Conservation (phyloP, 805 yeast species). For the Candida odintsovae region DNA sequence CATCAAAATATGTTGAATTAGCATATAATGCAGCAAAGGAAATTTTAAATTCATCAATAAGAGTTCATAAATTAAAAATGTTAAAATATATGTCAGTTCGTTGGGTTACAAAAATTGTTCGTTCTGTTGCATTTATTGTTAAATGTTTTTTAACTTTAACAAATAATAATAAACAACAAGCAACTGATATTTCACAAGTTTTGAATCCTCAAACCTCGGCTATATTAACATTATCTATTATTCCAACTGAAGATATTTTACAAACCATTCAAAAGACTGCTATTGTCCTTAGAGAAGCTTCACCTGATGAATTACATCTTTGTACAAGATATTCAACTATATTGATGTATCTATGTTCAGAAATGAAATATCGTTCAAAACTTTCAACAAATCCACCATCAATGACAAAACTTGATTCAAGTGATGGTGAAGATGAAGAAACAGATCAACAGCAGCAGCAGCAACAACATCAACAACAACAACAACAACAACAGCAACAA, state of each 20-base stretch:
- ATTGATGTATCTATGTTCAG: slow-evolving; percentile 68
- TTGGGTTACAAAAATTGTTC: slow-evolving; percentile 81
- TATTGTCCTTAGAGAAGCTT: slow-evolving; percentile 65
- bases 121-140: slow-evolving; percentile 86
- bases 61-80: slow-evolving; percentile 60
- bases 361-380: slow-evolving; percentile 50
- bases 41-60: slow-evolving; percentile 60
- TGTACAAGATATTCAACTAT: slow-evolving; percentile 77
- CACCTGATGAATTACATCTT: slow-evolving; percentile 85
- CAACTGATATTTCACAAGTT: slow-evolving; percentile 14
- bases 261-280: slow-evolving; percentile 68
- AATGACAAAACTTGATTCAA: slow-evolving; percentile 18
- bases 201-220: slow-evolving; percentile 37
- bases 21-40: slow-evolving; percentile 85
- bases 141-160: slow-evolving; percentile 73
- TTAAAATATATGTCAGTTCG: slow-evolving; percentile 83
- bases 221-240: slow-evolving; percentile 49
- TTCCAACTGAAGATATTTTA: slow-evolving; percentile 66
- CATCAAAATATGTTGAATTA: slow-evolving; percentile 71
- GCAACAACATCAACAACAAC: neutral
- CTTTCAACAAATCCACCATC: slow-evolving; percentile 23
- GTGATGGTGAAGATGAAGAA: slow-evolving; percentile 18
- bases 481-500: neutral
- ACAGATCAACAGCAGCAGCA: slow-evolving; percentile 1
- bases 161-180: slow-evolving; percentile 13